phyloP scores from a whole-genome alignment of 192 early-diverging fungal species.

The Chytriomyces sp. region DNA sequence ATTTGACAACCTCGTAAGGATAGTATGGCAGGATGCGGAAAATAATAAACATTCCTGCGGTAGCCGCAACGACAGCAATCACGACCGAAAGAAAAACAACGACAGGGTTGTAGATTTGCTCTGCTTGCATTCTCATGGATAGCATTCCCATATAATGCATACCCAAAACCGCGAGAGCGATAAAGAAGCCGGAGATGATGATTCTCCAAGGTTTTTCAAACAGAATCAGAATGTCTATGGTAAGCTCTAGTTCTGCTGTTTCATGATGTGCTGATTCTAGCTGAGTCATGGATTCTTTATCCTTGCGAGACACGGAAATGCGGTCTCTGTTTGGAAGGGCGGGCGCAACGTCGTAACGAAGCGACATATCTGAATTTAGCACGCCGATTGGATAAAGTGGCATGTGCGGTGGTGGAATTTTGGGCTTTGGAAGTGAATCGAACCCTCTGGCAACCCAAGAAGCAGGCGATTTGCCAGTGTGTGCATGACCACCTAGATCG shows the following conservation, averaged over 20 bases:
- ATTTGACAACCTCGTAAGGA: slow-evolving; percentile 7
- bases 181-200: slow-evolving; percentile 17
- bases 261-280: background rate
- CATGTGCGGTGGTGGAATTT: no score
- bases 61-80: slow-evolving; percentile 27
- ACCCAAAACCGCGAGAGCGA: slow-evolving; percentile 12
- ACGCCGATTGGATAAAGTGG: no score
- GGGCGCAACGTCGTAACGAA: background rate
- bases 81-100: slow-evolving; percentile 16
- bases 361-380: background rate
- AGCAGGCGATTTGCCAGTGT: no score
- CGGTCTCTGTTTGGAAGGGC: background rate
- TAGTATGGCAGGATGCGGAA: slow-evolving; percentile 22
- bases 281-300: background rate
- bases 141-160: slow-evolving; percentile 30
- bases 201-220: slow-evolving; percentile 16
- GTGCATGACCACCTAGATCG: no score
- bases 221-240: background rate
- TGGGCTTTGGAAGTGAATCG: no score
- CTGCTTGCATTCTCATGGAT: slow-evolving; percentile 25
- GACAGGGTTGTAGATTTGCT: background rate
- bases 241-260: background rate
- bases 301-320: background rate
- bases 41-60: slow-evolving; percentile 29
- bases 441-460: no score